Base-by-base conservation (phyloP, 306 rosid genomes). In the Vigna radiata region DNA sequence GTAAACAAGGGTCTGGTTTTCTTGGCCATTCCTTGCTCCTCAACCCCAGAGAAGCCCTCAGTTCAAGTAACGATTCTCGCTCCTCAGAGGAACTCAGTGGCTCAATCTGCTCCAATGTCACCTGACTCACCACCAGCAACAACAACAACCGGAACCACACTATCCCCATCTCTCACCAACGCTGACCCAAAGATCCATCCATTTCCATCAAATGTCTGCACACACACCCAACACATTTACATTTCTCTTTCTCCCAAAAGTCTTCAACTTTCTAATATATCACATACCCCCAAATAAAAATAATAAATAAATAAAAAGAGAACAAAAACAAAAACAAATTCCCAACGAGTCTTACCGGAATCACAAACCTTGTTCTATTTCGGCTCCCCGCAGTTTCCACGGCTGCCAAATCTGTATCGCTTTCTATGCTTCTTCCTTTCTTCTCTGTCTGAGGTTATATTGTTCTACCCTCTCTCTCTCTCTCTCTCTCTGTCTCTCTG, bases 21-120 rank as follows among this genome's bases (percentile, higher is more conserved):
- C 61, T 82, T 44, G 98, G 98, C 98, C 97, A 95, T 46, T 92
- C 97, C 82, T 50, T 88, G 89, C 87, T 75, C 75, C 96, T 89
- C 81, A 95, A 72, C 25, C 98, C 97, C 75, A 95, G 69, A 6
- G 98, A 92, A 70, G 88, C 85, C 68, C 98, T 84, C 53, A 95
- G 92, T 80, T 90, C 79, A 9, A 87, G 85, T 39, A 95, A 83
- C 52, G 97, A 90, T 41, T n/a, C 84, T 48, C 74, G 54, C 70
- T 93, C 98, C 8, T 58, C 41, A 2, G 33, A 16, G 18, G 87
- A 93, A 88, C 83, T 88, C 86, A 82, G 79, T 73, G 85, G 85
- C 81, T 86, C 86, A 63, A 82, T 84, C 81, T 92, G 97, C 79
- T 85, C 82, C 63, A 92, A 83, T 85, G 96, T 88, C 62, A 89